Evolutionary conservation across 305 asterid species (phyloP).

Genomic region (Rubia balearica): DNA sequence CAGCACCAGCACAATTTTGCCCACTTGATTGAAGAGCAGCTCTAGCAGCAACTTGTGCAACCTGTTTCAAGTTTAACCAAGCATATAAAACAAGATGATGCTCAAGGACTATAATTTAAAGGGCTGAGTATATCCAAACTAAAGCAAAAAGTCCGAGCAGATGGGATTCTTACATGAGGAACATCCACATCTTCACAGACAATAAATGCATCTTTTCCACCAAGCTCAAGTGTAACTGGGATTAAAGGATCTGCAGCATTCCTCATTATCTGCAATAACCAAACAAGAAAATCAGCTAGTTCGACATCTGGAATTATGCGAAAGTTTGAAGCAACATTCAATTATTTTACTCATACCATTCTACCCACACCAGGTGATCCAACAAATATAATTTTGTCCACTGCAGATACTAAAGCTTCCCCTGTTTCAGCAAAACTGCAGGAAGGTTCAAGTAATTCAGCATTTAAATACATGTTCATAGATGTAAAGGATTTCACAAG

Average conservation of each 20-base stretch:
- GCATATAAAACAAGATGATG: conserved; percentile 13
- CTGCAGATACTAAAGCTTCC: conserved; percentile 88
- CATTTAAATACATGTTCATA: conserved; percentile 23
- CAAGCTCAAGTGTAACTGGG: conserved; percentile 95
- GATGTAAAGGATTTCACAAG: conserved; percentile 14
- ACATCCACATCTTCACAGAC: conserved; percentile 92
- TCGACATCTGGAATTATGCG: conserved; percentile 1
- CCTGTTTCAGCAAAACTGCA: conserved; percentile 97
- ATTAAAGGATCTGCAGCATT: conserved; percentile 73
- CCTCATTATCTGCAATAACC: conserved; percentile 69
- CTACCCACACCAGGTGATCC: conserved; percentile 98
- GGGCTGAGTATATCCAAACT: conserved; percentile 3
- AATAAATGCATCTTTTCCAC: conserved; percentile 95
- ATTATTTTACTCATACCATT: conserved; percentile 44
- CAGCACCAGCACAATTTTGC: conserved; percentile 98
- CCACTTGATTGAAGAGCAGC: conserved; percentile 95
- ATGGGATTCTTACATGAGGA: conserved; percentile 54
- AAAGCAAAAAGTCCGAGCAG: conserved; percentile 12
- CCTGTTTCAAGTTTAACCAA: conserved; percentile 38
- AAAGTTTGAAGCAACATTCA: neutral
- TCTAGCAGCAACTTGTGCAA: conserved; percentile 95
- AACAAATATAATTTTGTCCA: conserved; percentile 87
- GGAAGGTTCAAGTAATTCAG: conserved; percentile 21
- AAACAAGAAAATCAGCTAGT: neutral
- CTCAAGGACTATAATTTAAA: conserved; percentile 3